Base-by-base conservation (phyloP, 2,329 filamentous ascomycete species). In the Grosmannia huntii region DNA sequence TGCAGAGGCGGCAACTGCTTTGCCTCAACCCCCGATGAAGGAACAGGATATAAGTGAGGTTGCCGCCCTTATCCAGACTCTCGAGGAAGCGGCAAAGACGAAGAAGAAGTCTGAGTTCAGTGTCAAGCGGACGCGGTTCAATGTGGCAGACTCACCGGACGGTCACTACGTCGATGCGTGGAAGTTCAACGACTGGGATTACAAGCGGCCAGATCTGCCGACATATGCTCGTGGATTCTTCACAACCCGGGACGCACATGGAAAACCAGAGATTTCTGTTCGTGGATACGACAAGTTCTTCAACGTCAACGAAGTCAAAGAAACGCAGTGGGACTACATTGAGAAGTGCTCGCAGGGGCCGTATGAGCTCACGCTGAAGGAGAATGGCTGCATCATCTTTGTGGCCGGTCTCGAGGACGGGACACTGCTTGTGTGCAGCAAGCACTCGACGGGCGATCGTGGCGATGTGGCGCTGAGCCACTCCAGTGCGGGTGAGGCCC, bases 361-460 rank as follows among this genome's bases (percentile, higher is more conserved):
- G 0, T 99, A 97, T 66, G 94, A 99, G 72, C 75, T 99, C 58
- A 97, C 90, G 59, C 83, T 97, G 56, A 99, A 99, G 74, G 94
- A 99, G 72, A 99, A 99, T 67, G 94, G 94, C n/a, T 99, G 94
- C 71, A 99, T 99, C 71, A 96, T 99, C 65, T 99, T 99, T 75
- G 84, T 99, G 51, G 86, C 90, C 19, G 94, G 91, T 16, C 77
- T 99, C 25, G 89, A 95, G 66, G 91, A 96, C 66, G 91, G 83
- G 41, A 90, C 89, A 1, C 76, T 99, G 11, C 76, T 99, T 9
- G 91, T 99, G n/a, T 97, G 92, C 80, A 97, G 92, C 78, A 99
- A 99, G 69, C 94, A 99, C 70, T 97, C 94, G 0, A 97, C 91
- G 0, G 94, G 94, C 7, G 76, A 82, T 27, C 82, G 92, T n/a